Conservation (phyloP, 1,139 yeast genomes). For the Schwanniomyces etchellsii region DNA sequence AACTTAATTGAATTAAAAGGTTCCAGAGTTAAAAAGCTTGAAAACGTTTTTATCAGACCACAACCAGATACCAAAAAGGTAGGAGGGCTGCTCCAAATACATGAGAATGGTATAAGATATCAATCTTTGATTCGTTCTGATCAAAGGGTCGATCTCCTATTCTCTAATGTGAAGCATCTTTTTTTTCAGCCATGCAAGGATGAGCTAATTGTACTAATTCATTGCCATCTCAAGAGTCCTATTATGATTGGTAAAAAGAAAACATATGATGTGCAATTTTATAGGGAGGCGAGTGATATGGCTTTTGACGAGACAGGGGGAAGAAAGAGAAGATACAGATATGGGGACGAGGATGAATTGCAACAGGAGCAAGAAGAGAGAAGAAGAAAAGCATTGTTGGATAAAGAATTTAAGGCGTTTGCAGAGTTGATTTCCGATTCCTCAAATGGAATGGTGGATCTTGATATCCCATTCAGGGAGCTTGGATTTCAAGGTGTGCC, state of each 20-base stretch:
- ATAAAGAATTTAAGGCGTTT: constrained; percentile 85
- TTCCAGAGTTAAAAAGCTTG: constrained; percentile 79
- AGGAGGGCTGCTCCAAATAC: constrained; percentile 87
- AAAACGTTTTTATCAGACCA: constrained; percentile 87
- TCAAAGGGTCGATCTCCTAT: constrained; percentile 81
- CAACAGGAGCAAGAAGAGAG: constrained; percentile 99
- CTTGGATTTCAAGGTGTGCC: constrained; percentile 98
- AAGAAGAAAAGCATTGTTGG: constrained; percentile 82
- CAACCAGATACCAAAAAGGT: constrained; percentile 94
- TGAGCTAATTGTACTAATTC: constrained; percentile 87
- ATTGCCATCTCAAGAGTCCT: constrained; percentile 87
- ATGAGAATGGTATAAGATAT: constrained; percentile 93
- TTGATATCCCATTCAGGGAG: constrained; percentile 93
- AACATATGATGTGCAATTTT: constrained; percentile 92
- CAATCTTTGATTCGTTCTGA: constrained; percentile 79
- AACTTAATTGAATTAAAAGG: constrained; percentile 73
- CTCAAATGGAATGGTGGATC: constrained; percentile 72
- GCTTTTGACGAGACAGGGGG: constrained; percentile 98
- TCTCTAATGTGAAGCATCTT: constrained; percentile 85
- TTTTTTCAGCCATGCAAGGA: constrained; percentile 96
- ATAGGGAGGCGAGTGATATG: constrained; percentile 94
- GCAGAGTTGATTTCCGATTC: constrained; percentile 90
- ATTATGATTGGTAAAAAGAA: constrained; percentile 94
- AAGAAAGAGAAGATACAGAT: constrained; percentile 80
- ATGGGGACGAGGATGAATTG: constrained; percentile 97